Conservation (phyloP, 371 early-diverging fungal species). For the Lichtheimia hyalospora region DNA sequence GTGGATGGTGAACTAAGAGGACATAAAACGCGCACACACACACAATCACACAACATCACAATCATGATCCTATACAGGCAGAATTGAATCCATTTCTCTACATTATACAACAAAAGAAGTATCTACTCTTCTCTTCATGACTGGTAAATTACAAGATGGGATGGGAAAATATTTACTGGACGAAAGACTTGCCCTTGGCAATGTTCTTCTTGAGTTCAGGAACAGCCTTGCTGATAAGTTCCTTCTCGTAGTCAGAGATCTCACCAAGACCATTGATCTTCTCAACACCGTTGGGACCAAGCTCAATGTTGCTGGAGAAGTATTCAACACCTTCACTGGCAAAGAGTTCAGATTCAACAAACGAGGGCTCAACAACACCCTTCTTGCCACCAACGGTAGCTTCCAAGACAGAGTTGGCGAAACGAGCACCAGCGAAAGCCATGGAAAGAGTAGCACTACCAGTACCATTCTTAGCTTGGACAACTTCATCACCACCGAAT, state of each 20-base stretch:
- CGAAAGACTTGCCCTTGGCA: constrained; percentile 76
- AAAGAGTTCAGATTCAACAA: constrained; percentile 83
- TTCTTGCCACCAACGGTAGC: constrained; percentile 86
- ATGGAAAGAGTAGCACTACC: constrained; percentile 98
- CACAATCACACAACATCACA: too few relatives aligned
- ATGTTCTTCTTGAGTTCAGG: constrained; percentile 96
- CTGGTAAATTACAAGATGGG: background rate
- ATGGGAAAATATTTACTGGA: constrained; percentile 28
- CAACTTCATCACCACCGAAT: constrained; percentile 99
- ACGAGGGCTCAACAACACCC: constrained; percentile 93
- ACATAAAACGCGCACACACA: too few relatives aligned
- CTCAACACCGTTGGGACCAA: constrained; percentile 91
- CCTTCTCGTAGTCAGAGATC: constrained; percentile 89
- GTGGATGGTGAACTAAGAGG: too few relatives aligned
- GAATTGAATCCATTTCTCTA: background rate
- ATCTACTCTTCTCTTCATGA: background rate
- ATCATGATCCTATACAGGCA: too few relatives aligned
- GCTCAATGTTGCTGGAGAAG: constrained; percentile 96
- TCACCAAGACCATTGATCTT: constrained; percentile 89
- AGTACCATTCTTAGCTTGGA: constrained; percentile 98
- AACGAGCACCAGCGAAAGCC: constrained; percentile 98
- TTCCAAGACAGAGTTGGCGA: constrained; percentile 90
- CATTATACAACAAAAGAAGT: background rate
- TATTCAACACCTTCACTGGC: constrained; percentile 72
- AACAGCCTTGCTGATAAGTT: constrained; percentile 82